Percentiles rank a stretch among this genome's conserved stretches.
phyloP scores from a whole-genome alignment of 2,329 filamentous ascomycete species.

The Grosmannia huntii region DNA sequence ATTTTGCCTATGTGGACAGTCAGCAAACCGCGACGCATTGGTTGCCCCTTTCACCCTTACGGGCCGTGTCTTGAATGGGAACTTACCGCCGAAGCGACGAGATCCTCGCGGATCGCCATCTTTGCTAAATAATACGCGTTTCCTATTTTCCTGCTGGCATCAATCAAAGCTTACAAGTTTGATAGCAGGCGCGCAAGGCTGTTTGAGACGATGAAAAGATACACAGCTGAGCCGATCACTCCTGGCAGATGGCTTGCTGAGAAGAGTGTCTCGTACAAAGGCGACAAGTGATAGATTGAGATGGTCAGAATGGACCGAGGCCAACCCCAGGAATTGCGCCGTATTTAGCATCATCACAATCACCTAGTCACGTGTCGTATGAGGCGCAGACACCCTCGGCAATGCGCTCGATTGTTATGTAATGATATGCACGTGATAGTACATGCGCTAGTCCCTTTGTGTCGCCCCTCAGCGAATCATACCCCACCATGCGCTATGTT shows the following conservation, averaged over 20 bases:
- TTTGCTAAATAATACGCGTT: background rate
- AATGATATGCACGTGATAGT: background rate
- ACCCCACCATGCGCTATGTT: constrained; percentile 9
- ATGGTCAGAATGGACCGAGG: constrained; percentile 18
- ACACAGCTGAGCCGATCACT: background rate
- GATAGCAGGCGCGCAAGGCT: background rate
- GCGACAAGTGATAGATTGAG: constrained; percentile 5
- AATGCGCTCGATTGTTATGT: background rate
- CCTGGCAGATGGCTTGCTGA: background rate
- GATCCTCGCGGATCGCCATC: constrained; percentile 87
- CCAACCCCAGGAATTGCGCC: constrained; percentile 1
- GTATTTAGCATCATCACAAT: background rate
- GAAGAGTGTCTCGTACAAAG: background rate
- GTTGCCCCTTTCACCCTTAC: background rate
- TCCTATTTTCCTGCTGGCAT: background rate
- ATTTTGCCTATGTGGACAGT: background rate
- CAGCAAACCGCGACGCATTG: background rate
- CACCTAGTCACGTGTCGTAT: background rate
- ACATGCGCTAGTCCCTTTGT: background rate
- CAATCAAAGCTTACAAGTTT: background rate
- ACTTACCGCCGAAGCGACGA: constrained; percentile 69
- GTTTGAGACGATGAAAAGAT: background rate
- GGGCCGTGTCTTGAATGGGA: background rate
- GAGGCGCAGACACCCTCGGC: background rate
- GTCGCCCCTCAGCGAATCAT: constrained; percentile 10